phyloP scores from a whole-genome alignment of 768 basidiomycete species.

The Rhizopogon vinicolor region DNA sequence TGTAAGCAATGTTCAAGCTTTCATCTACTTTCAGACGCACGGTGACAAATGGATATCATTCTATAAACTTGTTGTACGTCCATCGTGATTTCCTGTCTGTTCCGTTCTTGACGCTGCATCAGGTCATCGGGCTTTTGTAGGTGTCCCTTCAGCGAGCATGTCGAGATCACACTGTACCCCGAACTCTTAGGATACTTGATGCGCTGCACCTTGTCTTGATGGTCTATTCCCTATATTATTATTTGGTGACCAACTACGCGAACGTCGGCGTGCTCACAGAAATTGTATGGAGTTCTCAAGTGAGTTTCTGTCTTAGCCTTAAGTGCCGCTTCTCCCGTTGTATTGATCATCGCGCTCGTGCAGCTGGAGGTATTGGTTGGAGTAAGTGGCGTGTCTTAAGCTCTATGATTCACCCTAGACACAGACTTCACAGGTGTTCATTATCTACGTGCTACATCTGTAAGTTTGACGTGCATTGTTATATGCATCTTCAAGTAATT shows the following conservation, averaged over 20 bases:
- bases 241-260: constrained; percentile 29
- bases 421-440: background rate
- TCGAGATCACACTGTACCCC: background rate
- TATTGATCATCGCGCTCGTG: background rate
- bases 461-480: background rate
- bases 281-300: constrained; percentile 21
- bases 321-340: no score
- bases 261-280: constrained; percentile 21
- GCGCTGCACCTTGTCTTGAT: constrained; percentile 29
- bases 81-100: background rate
- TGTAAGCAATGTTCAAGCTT: constrained; percentile 1
- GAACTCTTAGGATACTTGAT: constrained; percentile 27
- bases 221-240: constrained; percentile 32
- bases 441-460: background rate
- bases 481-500: background rate
- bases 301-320: background rate
- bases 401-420: background rate
- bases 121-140: constrained; percentile 8
- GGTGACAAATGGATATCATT: background rate
- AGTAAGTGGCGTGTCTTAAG: background rate
- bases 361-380: background rate
- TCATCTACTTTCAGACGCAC: background rate
- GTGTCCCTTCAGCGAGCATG: background rate
- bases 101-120: background rate
- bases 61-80: constrained; percentile 1